A percentile compares a stretch with the other conserved stretches of the same genome.
Conservation (phyloP, 1,284 basidiomycete genomes). For the Phellinidium pouzarii region DNA sequence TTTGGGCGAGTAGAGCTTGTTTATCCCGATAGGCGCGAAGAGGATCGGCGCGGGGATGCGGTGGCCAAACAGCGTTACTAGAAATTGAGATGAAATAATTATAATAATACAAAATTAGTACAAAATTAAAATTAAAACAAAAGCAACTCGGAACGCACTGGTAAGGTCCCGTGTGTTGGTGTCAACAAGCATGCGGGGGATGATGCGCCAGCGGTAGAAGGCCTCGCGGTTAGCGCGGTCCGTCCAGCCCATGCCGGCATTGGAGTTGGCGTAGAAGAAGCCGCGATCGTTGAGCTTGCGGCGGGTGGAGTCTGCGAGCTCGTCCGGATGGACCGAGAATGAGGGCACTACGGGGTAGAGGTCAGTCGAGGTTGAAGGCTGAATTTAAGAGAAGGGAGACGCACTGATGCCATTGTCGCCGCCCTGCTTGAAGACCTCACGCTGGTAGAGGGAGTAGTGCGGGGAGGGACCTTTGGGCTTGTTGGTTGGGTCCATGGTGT, state of each 20-base stretch:
- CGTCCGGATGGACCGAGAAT: slow-evolving; percentile 43
- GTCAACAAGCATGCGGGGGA: slow-evolving; percentile 54
- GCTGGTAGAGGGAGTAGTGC: slow-evolving; percentile 50
- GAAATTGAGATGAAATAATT: not conserved
- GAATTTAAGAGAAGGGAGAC: slow-evolving; percentile 15
- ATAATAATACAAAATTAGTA: not conserved
- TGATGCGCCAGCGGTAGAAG: slow-evolving; percentile 45
- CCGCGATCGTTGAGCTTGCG: slow-evolving; percentile 45
- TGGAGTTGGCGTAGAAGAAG: slow-evolving; percentile 51
- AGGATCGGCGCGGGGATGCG: slow-evolving; percentile 46
- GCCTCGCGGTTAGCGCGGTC: slow-evolving; percentile 48
- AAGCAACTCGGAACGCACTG: slow-evolving; percentile 22
- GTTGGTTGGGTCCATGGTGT: slow-evolving; percentile 45
- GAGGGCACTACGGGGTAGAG: slow-evolving; percentile 25
- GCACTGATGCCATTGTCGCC: slow-evolving; percentile 34
- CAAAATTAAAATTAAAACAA: not conserved
- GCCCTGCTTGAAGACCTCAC: slow-evolving; percentile 44
- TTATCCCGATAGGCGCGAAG: slow-evolving; percentile 55
- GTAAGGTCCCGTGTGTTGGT: slow-evolving; percentile 49
- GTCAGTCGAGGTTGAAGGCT: not conserved
- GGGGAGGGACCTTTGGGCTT: slow-evolving; percentile 46
- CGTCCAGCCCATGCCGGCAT: slow-evolving; percentile 51
- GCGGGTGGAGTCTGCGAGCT: slow-evolving; percentile 43
- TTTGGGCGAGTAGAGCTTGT: slow-evolving; percentile 44
- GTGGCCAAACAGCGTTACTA: slow-evolving; percentile 49